Evolutionary conservation across 768 basidiomycete species (phyloP).

Genomic region (Dacryopinax primogenitus): DNA sequence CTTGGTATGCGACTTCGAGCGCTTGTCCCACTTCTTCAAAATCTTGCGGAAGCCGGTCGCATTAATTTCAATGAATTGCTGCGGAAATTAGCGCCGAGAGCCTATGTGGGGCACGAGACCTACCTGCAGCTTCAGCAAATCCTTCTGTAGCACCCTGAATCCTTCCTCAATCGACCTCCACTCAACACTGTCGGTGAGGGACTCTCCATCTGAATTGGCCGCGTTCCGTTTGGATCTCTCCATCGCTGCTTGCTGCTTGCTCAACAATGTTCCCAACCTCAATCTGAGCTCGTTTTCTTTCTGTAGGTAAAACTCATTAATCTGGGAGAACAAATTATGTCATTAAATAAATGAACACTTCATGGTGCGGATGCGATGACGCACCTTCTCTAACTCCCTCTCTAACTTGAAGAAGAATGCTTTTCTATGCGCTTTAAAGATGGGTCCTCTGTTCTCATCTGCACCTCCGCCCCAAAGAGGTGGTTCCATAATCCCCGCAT

Average conservation of each 20-base stretch:
- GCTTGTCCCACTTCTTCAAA: constrained; percentile 96
- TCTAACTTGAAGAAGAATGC: constrained; percentile 99
- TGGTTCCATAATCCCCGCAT: not conserved
- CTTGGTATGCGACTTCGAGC: constrained; percentile 87
- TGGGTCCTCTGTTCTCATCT: constrained; percentile 62
- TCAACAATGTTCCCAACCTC: constrained; percentile 82
- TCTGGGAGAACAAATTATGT: constrained; percentile 37
- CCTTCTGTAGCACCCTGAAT: constrained; percentile 83
- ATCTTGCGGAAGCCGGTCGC: constrained; percentile 95
- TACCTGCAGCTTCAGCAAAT: constrained; percentile 91
- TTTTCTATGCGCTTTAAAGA: constrained; percentile 89
- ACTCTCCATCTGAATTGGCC: constrained; percentile 40
- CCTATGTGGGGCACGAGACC: constrained; percentile 11
- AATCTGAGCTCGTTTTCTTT: constrained; percentile 91
- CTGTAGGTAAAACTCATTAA: constrained; percentile 94
- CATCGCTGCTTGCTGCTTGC: constrained; percentile 79
- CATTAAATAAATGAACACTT: not conserved
- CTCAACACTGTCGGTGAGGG: constrained; percentile 48
- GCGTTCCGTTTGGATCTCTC: constrained; percentile 58
- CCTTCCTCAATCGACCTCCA: constrained; percentile 96
- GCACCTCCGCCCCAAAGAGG: constrained; percentile 27
- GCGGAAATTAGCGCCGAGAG: constrained; percentile 13
- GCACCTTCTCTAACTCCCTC: constrained; percentile 90
- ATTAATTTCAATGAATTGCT: constrained; percentile 98
- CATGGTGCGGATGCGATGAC: constrained; percentile 14